Percentiles rank a stretch among this genome's conserved stretches.
phyloP scores from a whole-genome alignment of 495 filamentous ascomycete genomes.

The Polyplosphaeria fusca region DNA sequence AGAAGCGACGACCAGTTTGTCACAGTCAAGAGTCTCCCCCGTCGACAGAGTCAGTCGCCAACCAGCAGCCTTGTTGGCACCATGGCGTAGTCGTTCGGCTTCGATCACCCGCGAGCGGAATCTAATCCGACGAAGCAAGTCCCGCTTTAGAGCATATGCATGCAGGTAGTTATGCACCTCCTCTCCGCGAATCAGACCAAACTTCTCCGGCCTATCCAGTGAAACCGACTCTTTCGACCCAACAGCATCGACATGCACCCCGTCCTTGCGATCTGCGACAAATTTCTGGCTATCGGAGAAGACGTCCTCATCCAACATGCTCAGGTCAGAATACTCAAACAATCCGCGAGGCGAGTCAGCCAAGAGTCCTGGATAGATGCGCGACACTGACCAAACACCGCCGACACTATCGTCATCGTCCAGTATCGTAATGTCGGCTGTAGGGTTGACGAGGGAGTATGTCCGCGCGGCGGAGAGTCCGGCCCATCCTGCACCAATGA shows the following conservation, averaged over 20 bases:
- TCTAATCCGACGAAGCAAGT: conserved; percentile 3
- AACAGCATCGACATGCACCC: background rate
- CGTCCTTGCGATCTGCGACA: background rate
- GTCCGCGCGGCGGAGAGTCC: conserved; percentile 11
- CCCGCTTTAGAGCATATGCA: conserved; percentile 12
- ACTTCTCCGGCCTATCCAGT: background rate
- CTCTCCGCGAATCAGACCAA: conserved; percentile 1
- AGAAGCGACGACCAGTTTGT: conserved; percentile 13
- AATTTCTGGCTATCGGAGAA: background rate
- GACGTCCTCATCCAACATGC: conserved; percentile 8
- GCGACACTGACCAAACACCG: conserved; percentile 10
- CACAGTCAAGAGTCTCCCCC: conserved; percentile 6
- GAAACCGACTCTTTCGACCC: background rate
- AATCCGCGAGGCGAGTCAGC: conserved; percentile 10
- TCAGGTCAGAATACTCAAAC: conserved; percentile 15
- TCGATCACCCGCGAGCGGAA: conserved; percentile 1
- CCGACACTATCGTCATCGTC: conserved; percentile 17
- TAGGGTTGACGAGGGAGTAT: conserved; percentile 8
- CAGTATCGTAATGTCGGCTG: conserved; percentile 8
- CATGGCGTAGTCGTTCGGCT: background rate
- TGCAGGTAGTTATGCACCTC: conserved; percentile 14
- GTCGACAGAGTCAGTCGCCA: background rate
- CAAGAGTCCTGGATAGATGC: conserved; percentile 13
- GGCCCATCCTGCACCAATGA: conserved; percentile 11
- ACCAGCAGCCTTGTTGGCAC: background rate